A percentile compares a stretch with the other conserved stretches of the same genome.
phyloP scores from a whole-genome alignment of 2,329 filamentous ascomycete species.

The Corynespora cassiicola region DNA sequence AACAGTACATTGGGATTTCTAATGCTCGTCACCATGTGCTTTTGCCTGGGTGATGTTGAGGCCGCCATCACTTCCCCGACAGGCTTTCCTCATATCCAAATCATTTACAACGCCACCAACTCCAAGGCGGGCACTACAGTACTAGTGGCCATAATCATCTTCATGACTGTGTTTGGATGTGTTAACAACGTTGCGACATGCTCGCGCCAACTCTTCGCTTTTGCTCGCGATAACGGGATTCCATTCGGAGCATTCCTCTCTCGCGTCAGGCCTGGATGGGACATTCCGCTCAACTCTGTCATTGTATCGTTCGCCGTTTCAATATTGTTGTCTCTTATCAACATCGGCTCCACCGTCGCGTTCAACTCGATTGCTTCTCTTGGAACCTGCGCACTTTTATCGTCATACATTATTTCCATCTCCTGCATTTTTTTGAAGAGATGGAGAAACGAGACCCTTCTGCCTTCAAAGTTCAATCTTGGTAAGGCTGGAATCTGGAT shows the following conservation, averaged over 20 bases:
- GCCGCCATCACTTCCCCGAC: constrained; percentile 15
- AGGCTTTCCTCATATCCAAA: constrained; percentile 31
- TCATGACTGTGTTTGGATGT: constrained; percentile 33
- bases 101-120: constrained; percentile 30
- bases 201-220: constrained; percentile 43
- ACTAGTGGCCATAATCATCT: constrained; percentile 30
- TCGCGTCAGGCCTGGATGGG: constrained; percentile 24
- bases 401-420: constrained; percentile 50
- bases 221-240: constrained; percentile 37
- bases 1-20: constrained; percentile 48
- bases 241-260: constrained; percentile 18
- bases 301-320: constrained; percentile 50
- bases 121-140: constrained; percentile 25
- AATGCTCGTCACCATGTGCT: constrained; percentile 42
- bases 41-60: constrained; percentile 27
- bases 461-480: constrained; percentile 53
- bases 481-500: constrained; percentile 53
- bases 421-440: constrained; percentile 55
- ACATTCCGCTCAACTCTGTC: constrained; percentile 52
- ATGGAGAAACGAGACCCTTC: constrained; percentile 48
- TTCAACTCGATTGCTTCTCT: constrained; percentile 35
- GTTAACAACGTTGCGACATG: constrained; percentile 34
- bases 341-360: constrained; percentile 52
- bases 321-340: constrained; percentile 54
- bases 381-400: constrained; percentile 26